These are phyloP conservation scores for Actinidia chinensis DNA, from an alignment of 179 eudicot species.

Conservation along the genomic window DNA sequence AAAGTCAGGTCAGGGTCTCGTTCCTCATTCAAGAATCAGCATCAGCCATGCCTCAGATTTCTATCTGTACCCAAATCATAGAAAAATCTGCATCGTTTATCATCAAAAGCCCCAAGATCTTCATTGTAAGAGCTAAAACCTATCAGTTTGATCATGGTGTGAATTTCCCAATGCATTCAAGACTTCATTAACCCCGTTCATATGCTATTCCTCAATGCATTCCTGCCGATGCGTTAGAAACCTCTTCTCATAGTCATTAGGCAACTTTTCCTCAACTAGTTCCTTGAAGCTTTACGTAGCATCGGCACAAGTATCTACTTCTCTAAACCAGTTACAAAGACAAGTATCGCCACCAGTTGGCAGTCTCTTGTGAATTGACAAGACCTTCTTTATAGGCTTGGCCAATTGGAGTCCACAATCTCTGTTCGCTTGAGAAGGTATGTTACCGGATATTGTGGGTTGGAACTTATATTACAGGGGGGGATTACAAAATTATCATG, in stretches of 20 bases:
- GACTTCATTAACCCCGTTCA: slow-evolving; percentile 72
- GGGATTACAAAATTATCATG: slow-evolving; percentile 51
- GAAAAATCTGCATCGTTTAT: slow-evolving; percentile 41
- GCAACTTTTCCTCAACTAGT: slow-evolving; percentile 37
- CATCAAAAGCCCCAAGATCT: slow-evolving; percentile 46
- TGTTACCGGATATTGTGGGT: slow-evolving; percentile 77
- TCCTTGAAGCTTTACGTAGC: slow-evolving; percentile 73
- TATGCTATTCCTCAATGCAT: slow-evolving; percentile 44
- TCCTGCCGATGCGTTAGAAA: slow-evolving; percentile 23
- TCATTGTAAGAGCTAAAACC: slow-evolving; percentile 60
- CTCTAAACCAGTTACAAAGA: slow-evolving; percentile 91
- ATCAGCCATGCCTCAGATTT: slow-evolving; percentile 41
- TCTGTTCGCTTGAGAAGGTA: no score
- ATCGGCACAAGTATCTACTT: slow-evolving; percentile 81
- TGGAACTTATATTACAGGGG: slow-evolving; percentile 73
- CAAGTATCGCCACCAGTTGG: slow-evolving; percentile 96
- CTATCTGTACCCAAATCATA: slow-evolving; percentile 48
- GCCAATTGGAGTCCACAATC: slow-evolving; percentile 67
- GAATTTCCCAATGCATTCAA: slow-evolving; percentile 48
- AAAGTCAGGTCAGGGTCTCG: slow-evolving; percentile 27
- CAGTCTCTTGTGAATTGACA: slow-evolving; percentile 82
- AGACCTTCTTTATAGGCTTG: slow-evolving; percentile 78
- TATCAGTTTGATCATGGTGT: slow-evolving; percentile 40
- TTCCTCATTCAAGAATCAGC: slow-evolving; percentile 31
- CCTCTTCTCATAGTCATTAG: slow-evolving; percentile 32